Base-by-base conservation (phyloP, 345 rosid species). In the Salix brachista region DNA sequence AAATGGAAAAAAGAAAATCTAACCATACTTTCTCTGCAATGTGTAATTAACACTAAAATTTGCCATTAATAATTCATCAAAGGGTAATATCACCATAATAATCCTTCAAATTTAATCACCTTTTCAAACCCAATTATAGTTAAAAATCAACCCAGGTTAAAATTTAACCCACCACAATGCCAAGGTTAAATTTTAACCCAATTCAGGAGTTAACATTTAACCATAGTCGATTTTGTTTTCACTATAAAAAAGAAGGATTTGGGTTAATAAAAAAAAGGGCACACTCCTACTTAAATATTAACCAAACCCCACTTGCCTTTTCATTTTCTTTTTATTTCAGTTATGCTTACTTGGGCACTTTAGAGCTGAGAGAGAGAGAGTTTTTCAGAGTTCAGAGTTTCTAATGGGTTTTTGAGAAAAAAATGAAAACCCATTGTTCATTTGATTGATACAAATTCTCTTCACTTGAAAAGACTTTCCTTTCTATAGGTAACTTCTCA, bases 381-480 rank as follows among this genome's bases (percentile, higher is more conserved):
- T 34, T 77, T 60, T 62, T 62, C 74, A 42, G 41, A 70, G 74
- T 28, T 46, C 74, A 21, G 30, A 70, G 74, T 28, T 34, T 77
- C 69, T 61, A 23, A 60, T 70, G 78, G 66, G 60, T 64, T 65
- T 70, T 48, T 77, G 80, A 71, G 25, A 70, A 70, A 77, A 62
- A 34, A 65, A 62, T 77, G 62, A 58, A 41, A n/a, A 58, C 62
- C 28, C 75, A 77, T 69, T 77, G 42, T 42, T 60, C 66, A 41
- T 69, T 56, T 77, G 80, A 70, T 77, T 77, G 69, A 77, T 62
- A 62, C 70, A 74, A 77, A 25, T 44, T 70, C 70, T 76, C 79
- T 69, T 66, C 69, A 25, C 44, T 34, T 67, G 16, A 36, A 56
- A 32, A 6, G 64, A 61, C 62, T 61, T 64, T 42, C 32, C 73